These are phyloP conservation scores for Helminthosporium solani DNA, from an alignment of 2,329 filamentous ascomycete genomes.

Conservation along the genomic window DNA sequence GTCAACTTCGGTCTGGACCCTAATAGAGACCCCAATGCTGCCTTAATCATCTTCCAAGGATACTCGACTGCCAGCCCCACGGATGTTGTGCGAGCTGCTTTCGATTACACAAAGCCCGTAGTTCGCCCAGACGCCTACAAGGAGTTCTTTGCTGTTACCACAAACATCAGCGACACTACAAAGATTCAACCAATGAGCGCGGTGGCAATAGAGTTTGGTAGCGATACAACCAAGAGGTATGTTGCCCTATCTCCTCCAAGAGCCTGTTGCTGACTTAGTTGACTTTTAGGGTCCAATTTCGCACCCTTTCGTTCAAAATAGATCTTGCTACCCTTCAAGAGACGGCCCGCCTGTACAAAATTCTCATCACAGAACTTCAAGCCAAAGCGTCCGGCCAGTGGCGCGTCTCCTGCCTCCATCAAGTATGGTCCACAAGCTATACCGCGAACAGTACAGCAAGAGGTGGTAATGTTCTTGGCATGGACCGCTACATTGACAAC, in stretches of 20 bases:
- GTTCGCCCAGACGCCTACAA: slow-evolving; percentile 13
- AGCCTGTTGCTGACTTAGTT: background rate
- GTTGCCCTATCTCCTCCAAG: background rate
- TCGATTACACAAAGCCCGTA: slow-evolving; percentile 18
- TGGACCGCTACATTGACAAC: slow-evolving; percentile 4
- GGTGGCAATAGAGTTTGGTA: slow-evolving; percentile 14
- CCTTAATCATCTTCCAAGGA: slow-evolving; percentile 13
- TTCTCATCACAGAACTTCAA: slow-evolving; percentile 13
- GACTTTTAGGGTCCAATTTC: slow-evolving; percentile 12
- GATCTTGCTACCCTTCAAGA: slow-evolving; percentile 20
- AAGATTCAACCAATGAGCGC: slow-evolving; percentile 18
- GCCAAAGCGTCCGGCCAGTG: slow-evolving; percentile 30
- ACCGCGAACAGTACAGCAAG: slow-evolving; percentile 20
- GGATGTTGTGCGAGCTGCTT: slow-evolving; percentile 11
- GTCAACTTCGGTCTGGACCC: slow-evolving; percentile 11
- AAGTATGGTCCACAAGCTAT: slow-evolving; percentile 11
- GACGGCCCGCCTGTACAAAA: slow-evolving; percentile 31
- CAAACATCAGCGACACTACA: slow-evolving; percentile 18
- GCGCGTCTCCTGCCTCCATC: slow-evolving; percentile 14
- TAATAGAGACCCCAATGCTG: slow-evolving; percentile 10
- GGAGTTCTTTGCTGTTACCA: slow-evolving; percentile 17
- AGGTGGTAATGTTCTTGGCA: slow-evolving; percentile 42
- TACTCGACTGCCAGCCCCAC: slow-evolving; percentile 15
- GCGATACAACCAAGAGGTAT: slow-evolving; percentile 11
- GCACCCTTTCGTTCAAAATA: slow-evolving; percentile 24